Base-by-base conservation (phyloP, 768 basidiomycete genomes). In the Cystofilobasidium macerans region DNA sequence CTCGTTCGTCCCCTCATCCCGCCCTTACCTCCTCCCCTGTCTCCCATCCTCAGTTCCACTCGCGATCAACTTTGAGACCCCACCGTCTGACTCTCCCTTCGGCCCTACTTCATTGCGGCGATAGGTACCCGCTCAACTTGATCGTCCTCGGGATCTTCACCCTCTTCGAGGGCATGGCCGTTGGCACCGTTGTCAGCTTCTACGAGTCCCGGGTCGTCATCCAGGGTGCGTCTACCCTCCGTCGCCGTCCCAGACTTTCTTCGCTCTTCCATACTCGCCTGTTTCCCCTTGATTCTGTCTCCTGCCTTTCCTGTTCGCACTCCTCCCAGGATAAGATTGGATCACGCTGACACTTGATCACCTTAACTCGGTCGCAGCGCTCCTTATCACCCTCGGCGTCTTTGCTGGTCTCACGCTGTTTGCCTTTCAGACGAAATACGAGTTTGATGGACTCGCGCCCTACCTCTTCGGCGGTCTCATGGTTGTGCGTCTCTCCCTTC, bases 361-460 rank as follows among this genome's bases (percentile, higher is more conserved):
- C n/a, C 43, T n/a, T 28, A 42, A 20, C 38, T 40, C n/a, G 14
- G 48, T 24, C 86, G 97, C 95, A 76, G 94, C 94, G 0, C 75
- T 97, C 82, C 58, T 43, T n/a, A 54, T 61, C 32, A 62, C 67
- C 38, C 48, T 71, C 62, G 43, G 53, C 11, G 60, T 98, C 53
- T 98, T 99, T 82, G 76, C 90, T 45, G 95, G 93, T 8, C 78
- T 99, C 69, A 97, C 93, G 0, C 76, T 97, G 61, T 54, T 54
- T n/a, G 51, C 8, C 38, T 1, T 57, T 35, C 72, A 73, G 69
- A 59, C 64, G 12, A 74, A 73, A 87, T 95, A 90, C 77, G 93
- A 98, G 78, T 97, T 99, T 77, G 86, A 85, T 16, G 88, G 88
- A 61, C 83, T 95, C 79, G 92, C 85, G 0, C 88, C 93, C 1